These are phyloP conservation scores for Fraxinus albicans DNA, from an alignment of 305 asterid genomes.

Conservation along the genomic window DNA sequence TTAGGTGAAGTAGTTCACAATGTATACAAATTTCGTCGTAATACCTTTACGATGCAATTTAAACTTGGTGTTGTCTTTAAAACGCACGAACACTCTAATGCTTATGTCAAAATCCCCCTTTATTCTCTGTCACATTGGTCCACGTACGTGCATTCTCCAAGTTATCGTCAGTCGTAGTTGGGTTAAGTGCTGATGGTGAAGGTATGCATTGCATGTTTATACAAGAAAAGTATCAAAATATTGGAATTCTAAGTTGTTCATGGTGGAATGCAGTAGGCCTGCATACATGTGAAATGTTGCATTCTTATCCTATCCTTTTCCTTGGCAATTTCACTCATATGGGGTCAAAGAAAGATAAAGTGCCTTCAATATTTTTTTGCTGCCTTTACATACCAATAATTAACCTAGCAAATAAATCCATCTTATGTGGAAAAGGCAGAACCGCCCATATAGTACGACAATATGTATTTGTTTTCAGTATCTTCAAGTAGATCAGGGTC, in stretches of 20 bases:
- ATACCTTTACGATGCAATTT: background rate
- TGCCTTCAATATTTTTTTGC: conserved; percentile 27
- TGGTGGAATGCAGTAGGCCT: conserved; percentile 18
- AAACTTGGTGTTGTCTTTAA: background rate
- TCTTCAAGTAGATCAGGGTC: conserved; percentile 1
- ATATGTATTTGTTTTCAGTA: background rate
- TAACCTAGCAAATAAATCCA: conserved; percentile 4
- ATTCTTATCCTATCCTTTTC: conserved; percentile 29
- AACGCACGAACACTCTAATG: background rate
- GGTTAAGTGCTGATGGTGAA: conserved; percentile 30
- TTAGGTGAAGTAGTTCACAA: background rate
- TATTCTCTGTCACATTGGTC: conserved; percentile 11
- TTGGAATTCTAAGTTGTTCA: conserved; percentile 27
- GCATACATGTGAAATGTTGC: conserved; percentile 20
- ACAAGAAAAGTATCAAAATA: conserved; percentile 31
- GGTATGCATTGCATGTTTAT: conserved; percentile 36
- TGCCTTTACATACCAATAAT: conserved; percentile 13
- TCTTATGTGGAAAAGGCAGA: conserved; percentile 9
- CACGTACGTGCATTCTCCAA: conserved; percentile 30
- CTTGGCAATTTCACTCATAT: conserved; percentile 46
- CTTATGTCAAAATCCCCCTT: background rate
- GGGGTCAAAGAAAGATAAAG: conserved; percentile 26
- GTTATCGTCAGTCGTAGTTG: conserved; percentile 38
- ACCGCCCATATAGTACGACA: conserved; percentile 19
- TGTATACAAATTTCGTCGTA: background rate